Conservation (phyloP, 768 basidiomycete species). For the Collybia sordida region DNA sequence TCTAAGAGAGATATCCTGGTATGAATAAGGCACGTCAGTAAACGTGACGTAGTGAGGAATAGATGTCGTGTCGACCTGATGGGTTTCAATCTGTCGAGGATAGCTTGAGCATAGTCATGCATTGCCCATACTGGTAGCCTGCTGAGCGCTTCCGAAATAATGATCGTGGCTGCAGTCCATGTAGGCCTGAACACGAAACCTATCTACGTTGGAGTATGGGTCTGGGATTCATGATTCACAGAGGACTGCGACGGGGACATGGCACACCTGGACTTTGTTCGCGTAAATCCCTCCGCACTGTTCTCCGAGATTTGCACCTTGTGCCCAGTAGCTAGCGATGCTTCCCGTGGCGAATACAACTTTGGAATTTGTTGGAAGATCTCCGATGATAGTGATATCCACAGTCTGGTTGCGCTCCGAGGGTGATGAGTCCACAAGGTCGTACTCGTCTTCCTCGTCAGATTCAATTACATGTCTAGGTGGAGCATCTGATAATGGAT, state of each 20-base stretch:
- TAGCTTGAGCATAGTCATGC: constrained; percentile 42
- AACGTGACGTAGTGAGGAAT: not conserved
- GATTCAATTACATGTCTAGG: constrained; percentile 66
- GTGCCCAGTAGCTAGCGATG: constrained; percentile 49
- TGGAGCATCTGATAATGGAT: constrained; percentile 58
- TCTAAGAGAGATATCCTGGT: constrained; percentile 51
- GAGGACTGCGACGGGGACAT: not conserved
- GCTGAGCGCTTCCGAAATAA: constrained; percentile 53
- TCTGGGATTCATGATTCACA: not conserved
- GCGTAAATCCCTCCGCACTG: constrained; percentile 46
- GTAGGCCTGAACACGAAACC: constrained; percentile 49
- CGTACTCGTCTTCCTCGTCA: constrained; percentile 67
- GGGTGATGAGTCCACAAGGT: constrained; percentile 31
- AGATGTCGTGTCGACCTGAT: constrained; percentile 33
- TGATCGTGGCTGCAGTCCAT: constrained; percentile 45
- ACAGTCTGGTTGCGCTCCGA: constrained; percentile 16
- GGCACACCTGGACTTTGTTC: constrained; percentile 43
- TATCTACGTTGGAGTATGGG: constrained; percentile 33
- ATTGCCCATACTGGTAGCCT: constrained; percentile 51
- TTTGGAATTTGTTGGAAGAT: constrained; percentile 21
- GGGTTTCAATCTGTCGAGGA: constrained; percentile 46
- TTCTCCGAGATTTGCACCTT: constrained; percentile 50
- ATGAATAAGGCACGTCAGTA: not conserved
- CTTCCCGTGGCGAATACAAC: constrained; percentile 49
- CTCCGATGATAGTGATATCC: constrained; percentile 39